Evolutionary conservation across 495 filamentous ascomycete species (phyloP).

Genomic region (Aspergillus hancockii): DNA sequence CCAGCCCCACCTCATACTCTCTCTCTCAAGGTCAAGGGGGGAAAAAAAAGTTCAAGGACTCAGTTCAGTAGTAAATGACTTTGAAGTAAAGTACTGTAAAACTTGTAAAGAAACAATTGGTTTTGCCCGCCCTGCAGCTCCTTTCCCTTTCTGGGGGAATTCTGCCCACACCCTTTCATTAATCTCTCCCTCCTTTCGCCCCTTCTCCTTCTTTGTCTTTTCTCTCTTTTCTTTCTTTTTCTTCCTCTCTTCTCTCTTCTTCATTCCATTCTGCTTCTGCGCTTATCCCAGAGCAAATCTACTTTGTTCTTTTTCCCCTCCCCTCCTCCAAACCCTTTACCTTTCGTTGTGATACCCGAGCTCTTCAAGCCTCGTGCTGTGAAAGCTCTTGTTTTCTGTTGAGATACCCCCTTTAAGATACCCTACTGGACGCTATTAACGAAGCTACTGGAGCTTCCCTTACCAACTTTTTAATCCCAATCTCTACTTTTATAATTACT

Average conservation of each 20-base stretch:
- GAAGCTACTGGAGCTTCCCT: conserved; percentile 32
- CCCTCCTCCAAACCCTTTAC: conserved; percentile 24
- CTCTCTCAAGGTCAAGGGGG: too few relatives aligned
- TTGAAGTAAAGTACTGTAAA: too few relatives aligned
- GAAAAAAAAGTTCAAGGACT: too few relatives aligned
- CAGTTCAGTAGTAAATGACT: too few relatives aligned
- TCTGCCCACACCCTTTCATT: conserved; percentile 30
- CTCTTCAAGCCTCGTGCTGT: conserved; percentile 32
- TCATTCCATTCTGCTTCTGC: conserved; percentile 30
- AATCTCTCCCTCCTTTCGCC: conserved; percentile 23
- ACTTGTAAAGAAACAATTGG: too few relatives aligned
- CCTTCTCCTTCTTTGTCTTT: conserved; percentile 29
- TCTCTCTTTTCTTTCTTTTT: conserved; percentile 25
- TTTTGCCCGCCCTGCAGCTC: conserved; percentile 43
- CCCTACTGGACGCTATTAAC: conserved; percentile 29
- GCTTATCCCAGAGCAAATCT: conserved; percentile 8
- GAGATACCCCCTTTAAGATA: conserved; percentile 47
- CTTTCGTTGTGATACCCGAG: conserved; percentile 52
- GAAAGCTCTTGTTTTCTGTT: conserved; percentile 45
- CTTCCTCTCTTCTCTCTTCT: conserved; percentile 20
- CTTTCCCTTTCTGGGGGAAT: conserved; percentile 36
- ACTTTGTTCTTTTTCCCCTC: conserved; percentile 23
- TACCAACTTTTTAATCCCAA: conserved; percentile 19
- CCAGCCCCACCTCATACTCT: too few relatives aligned
- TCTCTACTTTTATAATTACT: conserved; percentile 35